Evolutionary conservation across 2,329 filamentous ascomycete genomes (phyloP), one percentile per base, ranked within the genome.

Genomic region (Aspergillus sp.): DNA sequence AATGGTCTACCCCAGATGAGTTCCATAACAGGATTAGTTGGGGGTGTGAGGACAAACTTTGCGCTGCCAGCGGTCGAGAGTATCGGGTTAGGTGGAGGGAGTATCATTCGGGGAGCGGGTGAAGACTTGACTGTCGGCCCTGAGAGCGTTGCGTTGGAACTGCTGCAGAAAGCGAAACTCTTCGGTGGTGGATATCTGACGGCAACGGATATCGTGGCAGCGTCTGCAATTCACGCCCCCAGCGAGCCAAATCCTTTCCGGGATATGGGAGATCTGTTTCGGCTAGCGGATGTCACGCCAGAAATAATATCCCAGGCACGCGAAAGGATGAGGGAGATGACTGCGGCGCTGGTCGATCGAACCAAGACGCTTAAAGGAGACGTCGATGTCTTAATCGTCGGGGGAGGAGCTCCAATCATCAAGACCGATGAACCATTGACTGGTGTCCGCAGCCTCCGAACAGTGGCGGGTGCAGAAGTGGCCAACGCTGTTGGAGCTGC

Each of bases 401-500:
- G 86, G 7, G 86, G 86, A 0, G 86, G 86, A 4, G 83, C 57
- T 1, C 48, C 57, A 3, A 21, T 59, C 11, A 52, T 59, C 6
- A 55, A 39, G 11, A 59, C 53, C 7, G 49, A 56, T 7, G 21
- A 56, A 12, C 48, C 43, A 2, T 21, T 59, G 1, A 27, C 3
- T 1, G 53, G 57, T 3, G 53, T 59, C 1, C 57, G 53, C 1
- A 41, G 9, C 3, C 33, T 59, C 12, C 33, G 49, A 19, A 56
- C 57, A 1, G 57, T 59, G 6, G 33, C 37, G 3, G 53, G 57
- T 4, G 57, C 47, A 11, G 80, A 79, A 3, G 83, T 88, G 2
- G 86, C 86, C 8, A 88, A 88, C 64, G 86, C 86, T 0, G 85
- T 88, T 9, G 86, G 86, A 2, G 86, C 85, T 1, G 84, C 84